These are phyloP conservation scores for Mimosa bimucronata DNA, from an alignment of 306 rosid genomes.

Conservation along the genomic window DNA sequence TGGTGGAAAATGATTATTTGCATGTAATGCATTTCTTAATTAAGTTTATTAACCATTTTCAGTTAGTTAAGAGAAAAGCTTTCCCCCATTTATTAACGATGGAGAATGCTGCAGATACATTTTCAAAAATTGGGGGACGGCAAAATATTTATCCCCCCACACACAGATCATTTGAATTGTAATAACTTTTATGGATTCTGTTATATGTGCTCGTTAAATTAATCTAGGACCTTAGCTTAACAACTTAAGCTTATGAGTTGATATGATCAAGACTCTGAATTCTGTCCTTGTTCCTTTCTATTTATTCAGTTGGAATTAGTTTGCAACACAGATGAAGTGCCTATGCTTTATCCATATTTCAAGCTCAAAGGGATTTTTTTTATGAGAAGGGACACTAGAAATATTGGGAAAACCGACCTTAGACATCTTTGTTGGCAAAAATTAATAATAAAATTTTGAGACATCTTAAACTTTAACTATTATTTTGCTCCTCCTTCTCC, in stretches of 20 bases:
- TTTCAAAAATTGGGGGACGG: neutral
- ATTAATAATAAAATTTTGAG: neutral
- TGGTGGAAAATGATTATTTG: slow-evolving; percentile 12
- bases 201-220: neutral
- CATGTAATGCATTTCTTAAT: neutral
- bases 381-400: neutral
- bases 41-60: neutral
- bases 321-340: neutral
- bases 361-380: neutral
- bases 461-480: neutral
- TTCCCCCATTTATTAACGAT: neutral
- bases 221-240: neutral
- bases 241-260: neutral
- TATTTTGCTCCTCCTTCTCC: neutral
- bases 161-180: neutral
- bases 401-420: neutral
- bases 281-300: neutral
- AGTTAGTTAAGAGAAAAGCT: neutral
- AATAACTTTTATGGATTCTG: neutral
- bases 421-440: neutral
- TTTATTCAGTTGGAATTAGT: neutral
- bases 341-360: neutral
- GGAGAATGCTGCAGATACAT: neutral
- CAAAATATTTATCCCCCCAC: neutral
- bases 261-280: neutral